Percentiles rank a stretch among this genome's conserved stretches.
These are phyloP conservation scores for Pyrenochaeta sp. DNA, from an alignment of 2,329 filamentous ascomycete genomes.

Conservation along the genomic window DNA sequence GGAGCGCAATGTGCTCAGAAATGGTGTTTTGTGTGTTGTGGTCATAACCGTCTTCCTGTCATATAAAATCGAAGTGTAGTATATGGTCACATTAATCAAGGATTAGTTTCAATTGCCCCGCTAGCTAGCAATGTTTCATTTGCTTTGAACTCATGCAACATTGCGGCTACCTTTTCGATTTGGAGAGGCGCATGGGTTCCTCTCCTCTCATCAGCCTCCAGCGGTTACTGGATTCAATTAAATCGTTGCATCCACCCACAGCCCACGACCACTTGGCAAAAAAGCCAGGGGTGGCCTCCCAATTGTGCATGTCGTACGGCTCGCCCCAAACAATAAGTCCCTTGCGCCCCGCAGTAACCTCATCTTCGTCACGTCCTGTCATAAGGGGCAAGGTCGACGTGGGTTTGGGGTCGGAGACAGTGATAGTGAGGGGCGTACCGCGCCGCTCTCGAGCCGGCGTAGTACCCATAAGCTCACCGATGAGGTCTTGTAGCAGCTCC, in stretches of 20 bases:
- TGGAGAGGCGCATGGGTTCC: background rate
- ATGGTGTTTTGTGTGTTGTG: no score
- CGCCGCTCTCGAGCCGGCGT: background rate
- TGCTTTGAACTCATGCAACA: background rate
- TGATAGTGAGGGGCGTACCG: background rate
- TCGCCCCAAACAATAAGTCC: constrained; percentile 21
- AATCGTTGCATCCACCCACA: constrained; percentile 11
- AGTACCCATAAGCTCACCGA: constrained; percentile 8
- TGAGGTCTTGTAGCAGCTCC: constrained; percentile 7
- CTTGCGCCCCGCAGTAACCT: background rate
- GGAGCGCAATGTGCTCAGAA: no score
- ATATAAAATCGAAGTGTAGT: no score
- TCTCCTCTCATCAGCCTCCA: constrained; percentile 7
- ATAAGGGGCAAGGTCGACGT: background rate
- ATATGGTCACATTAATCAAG: no score
- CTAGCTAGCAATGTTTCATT: background rate
- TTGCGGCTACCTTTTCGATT: background rate
- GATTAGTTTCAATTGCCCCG: no score
- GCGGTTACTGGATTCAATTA: constrained; percentile 9
- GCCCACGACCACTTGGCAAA: constrained; percentile 12
- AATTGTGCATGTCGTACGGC: constrained; percentile 8
- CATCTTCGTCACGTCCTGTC: constrained; percentile 3
- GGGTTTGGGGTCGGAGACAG: background rate
- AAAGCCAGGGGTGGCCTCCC: constrained; percentile 16
- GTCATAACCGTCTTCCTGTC: no score